Conservation (phyloP, 441 rosid species). For the Dalechampia spathulata region DNA sequence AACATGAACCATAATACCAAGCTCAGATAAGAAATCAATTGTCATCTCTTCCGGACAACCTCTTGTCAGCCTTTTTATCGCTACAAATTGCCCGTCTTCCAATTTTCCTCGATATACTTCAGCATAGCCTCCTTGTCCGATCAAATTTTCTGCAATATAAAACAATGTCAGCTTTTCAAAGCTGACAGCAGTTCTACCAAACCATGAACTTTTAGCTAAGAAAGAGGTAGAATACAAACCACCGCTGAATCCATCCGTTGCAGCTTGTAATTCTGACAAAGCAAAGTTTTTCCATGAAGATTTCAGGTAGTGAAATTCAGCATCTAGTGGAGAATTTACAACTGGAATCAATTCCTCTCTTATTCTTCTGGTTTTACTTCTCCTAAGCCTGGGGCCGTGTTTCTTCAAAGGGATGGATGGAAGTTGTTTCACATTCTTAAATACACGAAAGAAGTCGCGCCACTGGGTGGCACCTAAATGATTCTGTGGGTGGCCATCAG, state of each 20-base stretch:
- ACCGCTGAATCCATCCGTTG: constrained; percentile 59
- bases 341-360: constrained; percentile 48
- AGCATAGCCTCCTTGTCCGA: too few species aligned
- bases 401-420: constrained; percentile 39
- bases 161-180: too few species aligned
- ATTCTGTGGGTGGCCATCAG: constrained; percentile 22
- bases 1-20: too few species aligned
- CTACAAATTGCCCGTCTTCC: too few species aligned
- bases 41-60: too few species aligned
- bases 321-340: constrained; percentile 37
- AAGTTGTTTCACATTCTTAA: constrained; percentile 50
- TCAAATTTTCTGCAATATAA: too few species aligned
- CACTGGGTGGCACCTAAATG: constrained; percentile 22
- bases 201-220: too few species aligned
- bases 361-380: constrained; percentile 56
- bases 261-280: constrained; percentile 54
- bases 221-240: too few species aligned
- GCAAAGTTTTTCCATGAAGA: constrained; percentile 77
- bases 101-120: too few species aligned
- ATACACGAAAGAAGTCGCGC: constrained; percentile 48
- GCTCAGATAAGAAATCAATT: too few species aligned
- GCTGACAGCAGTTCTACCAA: too few species aligned
- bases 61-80: too few species aligned
- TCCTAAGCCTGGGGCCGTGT: constrained; percentile 50
- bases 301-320: constrained; percentile 52